A percentile compares a stretch with the other conserved stretches of the same genome.
These are phyloP conservation scores for Aspergillus niger DNA, from an alignment of 2,329 filamentous ascomycete species.

Conservation along the genomic window DNA sequence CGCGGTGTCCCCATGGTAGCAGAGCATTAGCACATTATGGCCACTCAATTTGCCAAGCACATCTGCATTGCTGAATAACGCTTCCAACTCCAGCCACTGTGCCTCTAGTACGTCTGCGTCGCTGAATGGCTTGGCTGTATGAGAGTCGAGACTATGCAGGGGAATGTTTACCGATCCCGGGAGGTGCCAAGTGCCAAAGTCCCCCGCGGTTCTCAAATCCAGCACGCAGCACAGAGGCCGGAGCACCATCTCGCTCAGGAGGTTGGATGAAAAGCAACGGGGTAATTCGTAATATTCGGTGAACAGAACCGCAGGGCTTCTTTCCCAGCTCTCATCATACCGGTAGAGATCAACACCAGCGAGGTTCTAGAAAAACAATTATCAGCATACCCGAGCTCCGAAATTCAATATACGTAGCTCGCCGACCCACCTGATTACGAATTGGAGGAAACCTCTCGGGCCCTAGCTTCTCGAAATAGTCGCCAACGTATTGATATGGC, in stretches of 20 bases:
- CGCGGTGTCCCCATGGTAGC: conserved; percentile 58
- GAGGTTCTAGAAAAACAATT: conserved; percentile 41
- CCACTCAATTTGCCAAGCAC: conserved; percentile 26
- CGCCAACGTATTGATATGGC: conserved; percentile 64
- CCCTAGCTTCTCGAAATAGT: conserved; percentile 61
- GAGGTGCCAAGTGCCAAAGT: conserved; percentile 49
- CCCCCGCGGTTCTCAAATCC: conserved; percentile 47
- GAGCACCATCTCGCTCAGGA: conserved; percentile 27
- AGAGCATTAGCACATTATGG: conserved; percentile 51
- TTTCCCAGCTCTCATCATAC: conserved; percentile 60
- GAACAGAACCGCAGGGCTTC: conserved; percentile 43
- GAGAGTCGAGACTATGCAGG: conserved; percentile 37
- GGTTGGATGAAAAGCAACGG: conserved; percentile 21
- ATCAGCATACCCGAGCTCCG: conserved; percentile 8
- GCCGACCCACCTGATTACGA: conserved; percentile 44
- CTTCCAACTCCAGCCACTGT: conserved; percentile 54
- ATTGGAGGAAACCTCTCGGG: conserved; percentile 54
- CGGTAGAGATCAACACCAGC: conserved; percentile 55
- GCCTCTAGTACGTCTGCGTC: conserved; percentile 46
- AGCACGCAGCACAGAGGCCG: conserved; percentile 42
- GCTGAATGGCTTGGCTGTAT: conserved; percentile 50
- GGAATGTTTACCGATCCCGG: conserved; percentile 51
- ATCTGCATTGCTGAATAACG: conserved; percentile 39
- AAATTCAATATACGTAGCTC: neutral
- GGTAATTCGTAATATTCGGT: conserved; percentile 40